phyloP scores from a whole-genome alignment of 2,329 filamentous ascomycete genomes.

The Plenodomus lindquistii region DNA sequence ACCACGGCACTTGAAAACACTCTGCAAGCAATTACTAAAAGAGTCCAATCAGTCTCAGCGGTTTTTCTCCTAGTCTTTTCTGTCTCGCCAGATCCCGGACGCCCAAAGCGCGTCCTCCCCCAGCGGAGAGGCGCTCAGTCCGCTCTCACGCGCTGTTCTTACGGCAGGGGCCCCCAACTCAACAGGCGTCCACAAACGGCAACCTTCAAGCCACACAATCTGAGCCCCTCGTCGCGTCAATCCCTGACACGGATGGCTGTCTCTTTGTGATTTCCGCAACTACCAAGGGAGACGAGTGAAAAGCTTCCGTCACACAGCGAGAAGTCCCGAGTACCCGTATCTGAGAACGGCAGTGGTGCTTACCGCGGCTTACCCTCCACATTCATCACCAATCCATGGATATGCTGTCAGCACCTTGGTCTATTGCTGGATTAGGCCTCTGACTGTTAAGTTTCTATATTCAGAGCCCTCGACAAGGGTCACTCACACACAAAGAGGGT shows the following conservation, averaged over 20 bases:
- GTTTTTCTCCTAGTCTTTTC: background rate
- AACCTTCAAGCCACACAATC: background rate
- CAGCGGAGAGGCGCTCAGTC: background rate
- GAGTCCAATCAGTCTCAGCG: background rate
- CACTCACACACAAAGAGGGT: slow-evolving; percentile 1
- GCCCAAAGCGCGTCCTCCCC: background rate
- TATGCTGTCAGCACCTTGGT: slow-evolving; percentile 7
- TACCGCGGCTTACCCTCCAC: slow-evolving; percentile 32
- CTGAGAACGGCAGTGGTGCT: slow-evolving; percentile 18
- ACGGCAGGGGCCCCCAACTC: background rate
- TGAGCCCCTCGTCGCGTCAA: background rate
- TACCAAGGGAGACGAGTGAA: background rate
- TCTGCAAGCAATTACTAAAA: background rate
- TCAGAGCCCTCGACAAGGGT: slow-evolving; percentile 5
- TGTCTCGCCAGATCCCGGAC: background rate
- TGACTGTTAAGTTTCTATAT: slow-evolving; percentile 22
- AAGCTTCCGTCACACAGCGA: slow-evolving; percentile 2
- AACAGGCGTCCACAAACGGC: background rate
- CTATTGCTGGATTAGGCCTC: slow-evolving; percentile 13
- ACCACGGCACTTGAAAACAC: background rate
- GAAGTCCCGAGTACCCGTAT: slow-evolving; percentile 21
- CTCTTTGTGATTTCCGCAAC: slow-evolving; percentile 1
- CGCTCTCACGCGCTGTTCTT: background rate
- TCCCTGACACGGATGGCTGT: background rate
- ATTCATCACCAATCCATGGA: slow-evolving; percentile 23